Conservation (phyloP, 148 eudicot genomes). For the Rhododendron kiyosumense region DNA sequence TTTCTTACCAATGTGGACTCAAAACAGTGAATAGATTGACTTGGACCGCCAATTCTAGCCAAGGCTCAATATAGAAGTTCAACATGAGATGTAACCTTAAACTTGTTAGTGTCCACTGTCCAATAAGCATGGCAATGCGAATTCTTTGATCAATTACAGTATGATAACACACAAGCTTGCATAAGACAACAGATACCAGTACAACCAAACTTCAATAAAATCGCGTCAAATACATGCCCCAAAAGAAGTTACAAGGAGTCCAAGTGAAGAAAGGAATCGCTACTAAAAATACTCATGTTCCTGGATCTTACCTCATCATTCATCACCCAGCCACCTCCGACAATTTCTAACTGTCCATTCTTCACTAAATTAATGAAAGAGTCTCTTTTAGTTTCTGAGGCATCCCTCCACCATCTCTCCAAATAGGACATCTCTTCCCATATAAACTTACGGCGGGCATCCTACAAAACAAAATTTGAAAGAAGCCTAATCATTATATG, state of each 20-base stretch:
- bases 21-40: not conserved
- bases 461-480: constrained; percentile 38
- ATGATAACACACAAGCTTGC: not conserved
- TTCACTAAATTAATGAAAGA: constrained; percentile 58
- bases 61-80: not conserved
- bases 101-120: not conserved
- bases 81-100: not conserved
- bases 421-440: constrained; percentile 99
- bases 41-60: not conserved
- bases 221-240: not conserved
- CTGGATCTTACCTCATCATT: constrained; percentile 79
- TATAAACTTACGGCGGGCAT: constrained; percentile 86
- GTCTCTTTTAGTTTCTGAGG: constrained; percentile 59
- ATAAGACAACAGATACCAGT: constrained; percentile 2
- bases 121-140: not conserved
- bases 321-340: constrained; percentile 99
- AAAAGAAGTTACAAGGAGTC: not conserved
- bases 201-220: not conserved
- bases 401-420: constrained; percentile 99
- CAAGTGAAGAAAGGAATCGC: not conserved
- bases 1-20: not conserved
- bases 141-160: not conserved
- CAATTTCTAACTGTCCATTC: constrained; percentile 92
- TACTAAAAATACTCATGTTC: not conserved
- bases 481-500: not conserved